These are phyloP conservation scores for Eucalyptus camaldulensis DNA, from an alignment of 345 rosid genomes.

Conservation along the genomic window DNA sequence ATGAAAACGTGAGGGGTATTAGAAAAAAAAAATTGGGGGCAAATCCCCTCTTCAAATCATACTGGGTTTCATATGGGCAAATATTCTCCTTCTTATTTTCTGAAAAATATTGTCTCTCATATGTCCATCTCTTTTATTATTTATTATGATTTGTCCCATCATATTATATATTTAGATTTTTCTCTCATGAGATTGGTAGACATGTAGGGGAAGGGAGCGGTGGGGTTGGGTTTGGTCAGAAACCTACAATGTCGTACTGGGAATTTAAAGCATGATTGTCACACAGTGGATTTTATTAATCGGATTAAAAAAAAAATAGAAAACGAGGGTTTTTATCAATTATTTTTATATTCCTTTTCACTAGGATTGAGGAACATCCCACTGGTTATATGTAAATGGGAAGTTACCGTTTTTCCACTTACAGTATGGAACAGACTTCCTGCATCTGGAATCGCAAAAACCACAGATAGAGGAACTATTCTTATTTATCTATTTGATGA, in stretches of 20 bases:
- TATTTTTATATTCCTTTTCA: background rate
- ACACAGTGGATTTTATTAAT: background rate
- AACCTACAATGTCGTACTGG: background rate
- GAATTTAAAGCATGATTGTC: background rate
- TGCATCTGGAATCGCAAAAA: conserved; percentile 22
- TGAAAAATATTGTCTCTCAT: background rate
- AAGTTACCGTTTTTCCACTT: conserved; percentile 8
- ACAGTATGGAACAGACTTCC: conserved; percentile 18
- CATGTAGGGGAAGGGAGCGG: background rate
- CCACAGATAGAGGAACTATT: background rate
- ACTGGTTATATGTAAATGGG: background rate
- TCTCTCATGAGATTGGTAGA: background rate
- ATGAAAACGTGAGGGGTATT: background rate
- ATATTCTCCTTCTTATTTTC: background rate
- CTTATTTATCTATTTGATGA: background rate
- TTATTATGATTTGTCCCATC: background rate
- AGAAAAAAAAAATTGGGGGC: background rate
- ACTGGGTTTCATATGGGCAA: background rate
- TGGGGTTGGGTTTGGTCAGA: background rate
- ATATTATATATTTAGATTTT: background rate
- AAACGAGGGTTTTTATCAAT: background rate
- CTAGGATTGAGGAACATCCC: background rate
- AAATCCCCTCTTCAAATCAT: background rate
- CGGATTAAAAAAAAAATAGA: background rate
- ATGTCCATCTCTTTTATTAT: background rate